These are phyloP conservation scores for Mycena alexandri DNA, from an alignment of 768 basidiomycete genomes.

Conservation along the genomic window DNA sequence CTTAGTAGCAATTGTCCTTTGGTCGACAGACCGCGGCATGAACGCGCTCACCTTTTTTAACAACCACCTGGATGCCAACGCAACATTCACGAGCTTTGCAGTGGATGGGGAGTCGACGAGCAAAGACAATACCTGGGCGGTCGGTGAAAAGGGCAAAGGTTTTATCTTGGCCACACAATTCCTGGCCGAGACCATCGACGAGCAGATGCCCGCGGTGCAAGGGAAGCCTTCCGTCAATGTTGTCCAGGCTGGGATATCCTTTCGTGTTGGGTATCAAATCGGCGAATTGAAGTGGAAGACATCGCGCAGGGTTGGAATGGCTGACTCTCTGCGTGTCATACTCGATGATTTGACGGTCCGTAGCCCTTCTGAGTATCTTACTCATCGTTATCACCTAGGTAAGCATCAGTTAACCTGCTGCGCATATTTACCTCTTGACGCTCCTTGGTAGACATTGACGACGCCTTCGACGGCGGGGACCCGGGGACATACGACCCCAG, in stretches of 20 bases:
- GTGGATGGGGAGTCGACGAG: slow-evolving; percentile 26
- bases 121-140: slow-evolving; percentile 14
- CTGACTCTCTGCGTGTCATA: slow-evolving; percentile 13
- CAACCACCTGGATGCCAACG: slow-evolving; percentile 20
- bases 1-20: slow-evolving; percentile 5
- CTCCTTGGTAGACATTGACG: slow-evolving; percentile 8
- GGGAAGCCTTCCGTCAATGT: not conserved
- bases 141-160: slow-evolving; percentile 30
- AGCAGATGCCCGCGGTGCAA: not conserved
- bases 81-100: slow-evolving; percentile 14
- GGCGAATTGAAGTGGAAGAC: slow-evolving; percentile 24
- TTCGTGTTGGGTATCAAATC: slow-evolving; percentile 27
- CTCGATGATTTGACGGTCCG: slow-evolving; percentile 25
- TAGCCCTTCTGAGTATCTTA: slow-evolving; percentile 3
- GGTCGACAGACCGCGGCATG: not conserved
- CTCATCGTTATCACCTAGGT: slow-evolving; percentile 7
- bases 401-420: not conserved
- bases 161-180: slow-evolving; percentile 27
- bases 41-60: slow-evolving; percentile 17
- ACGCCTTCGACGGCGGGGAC: slow-evolving; percentile 9
- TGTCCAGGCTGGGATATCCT: slow-evolving; percentile 6
- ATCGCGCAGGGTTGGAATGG: not conserved
- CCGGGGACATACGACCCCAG: not conserved
- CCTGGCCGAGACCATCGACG: slow-evolving; percentile 9
- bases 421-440: too few species aligned